Percentiles rank a stretch among this genome's conserved stretches.
These are phyloP conservation scores for Acanthochlamys bracteata DNA, from an alignment of 106 monocot genomes.

Conservation along the genomic window DNA sequence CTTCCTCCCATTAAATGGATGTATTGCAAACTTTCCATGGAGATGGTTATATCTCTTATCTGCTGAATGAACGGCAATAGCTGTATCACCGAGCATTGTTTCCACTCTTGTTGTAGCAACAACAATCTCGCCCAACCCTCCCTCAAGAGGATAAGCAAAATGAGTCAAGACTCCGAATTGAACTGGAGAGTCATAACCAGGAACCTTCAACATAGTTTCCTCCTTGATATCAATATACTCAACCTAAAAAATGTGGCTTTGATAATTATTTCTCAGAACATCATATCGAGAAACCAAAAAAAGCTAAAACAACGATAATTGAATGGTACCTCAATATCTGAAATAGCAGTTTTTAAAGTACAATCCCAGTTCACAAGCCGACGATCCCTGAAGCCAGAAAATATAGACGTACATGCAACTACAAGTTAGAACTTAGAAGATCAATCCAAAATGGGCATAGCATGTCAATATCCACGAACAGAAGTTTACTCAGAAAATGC, in stretches of 20 bases:
- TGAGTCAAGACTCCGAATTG: conserved; percentile 82
- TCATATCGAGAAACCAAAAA: too few species aligned
- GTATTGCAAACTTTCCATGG: conserved; percentile 83
- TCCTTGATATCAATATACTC: conserved; percentile 84
- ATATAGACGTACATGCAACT: too few species aligned
- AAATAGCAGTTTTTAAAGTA: conserved; percentile 85
- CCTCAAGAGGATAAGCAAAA: conserved; percentile 90
- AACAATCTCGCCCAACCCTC: conserved; percentile 69
- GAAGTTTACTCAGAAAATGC: too few species aligned
- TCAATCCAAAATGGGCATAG: too few species aligned
- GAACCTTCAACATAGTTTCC: conserved; percentile 57
- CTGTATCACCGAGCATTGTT: conserved; percentile 99
- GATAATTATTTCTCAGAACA: too few species aligned
- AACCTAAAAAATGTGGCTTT: conserved; percentile 37
- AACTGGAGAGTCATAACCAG: conserved; percentile 59
- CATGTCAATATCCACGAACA: too few species aligned
- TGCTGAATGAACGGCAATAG: conserved; percentile 86
- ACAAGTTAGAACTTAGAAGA: too few species aligned
- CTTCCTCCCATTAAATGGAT: conserved; percentile 84
- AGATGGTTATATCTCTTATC: conserved; percentile 73
- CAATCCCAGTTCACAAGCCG: conserved; percentile 99
- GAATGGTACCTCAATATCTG: conserved; percentile 80
- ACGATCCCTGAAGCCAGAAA: conserved; percentile 45
- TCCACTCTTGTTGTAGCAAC: conserved; percentile 97
- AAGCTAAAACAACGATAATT: too few species aligned